Evolutionary conservation across 2,329 filamentous ascomycete genomes (phyloP).

Genomic region (Aspergillus pseudoviridinutans): DNA sequence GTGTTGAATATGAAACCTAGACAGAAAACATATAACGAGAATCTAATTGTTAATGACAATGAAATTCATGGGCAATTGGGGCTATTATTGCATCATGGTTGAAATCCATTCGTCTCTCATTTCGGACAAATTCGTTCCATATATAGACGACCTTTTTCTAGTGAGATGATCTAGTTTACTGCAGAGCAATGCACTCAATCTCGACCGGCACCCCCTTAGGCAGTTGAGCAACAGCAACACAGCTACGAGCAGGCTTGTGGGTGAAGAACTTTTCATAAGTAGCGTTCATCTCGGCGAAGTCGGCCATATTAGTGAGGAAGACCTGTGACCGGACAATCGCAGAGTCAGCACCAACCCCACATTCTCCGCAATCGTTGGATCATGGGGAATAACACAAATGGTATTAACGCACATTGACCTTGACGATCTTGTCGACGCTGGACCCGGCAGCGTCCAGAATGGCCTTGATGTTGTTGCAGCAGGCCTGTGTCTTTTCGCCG

Average conservation of each 20-base stretch:
- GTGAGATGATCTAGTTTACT: conserved; percentile 24
- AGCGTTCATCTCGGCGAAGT: conserved; percentile 78
- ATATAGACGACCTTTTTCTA: not conserved
- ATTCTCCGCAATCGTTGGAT: not conserved
- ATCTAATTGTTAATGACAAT: not conserved
- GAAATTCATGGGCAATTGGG: not conserved
- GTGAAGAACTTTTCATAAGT: conserved; percentile 67
- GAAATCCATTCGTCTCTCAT: not conserved
- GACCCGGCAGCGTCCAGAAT: conserved; percentile 81
- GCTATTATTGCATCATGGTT: not conserved
- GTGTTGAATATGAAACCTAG: not conserved
- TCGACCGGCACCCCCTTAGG: conserved; percentile 62
- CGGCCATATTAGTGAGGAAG: conserved; percentile 86
- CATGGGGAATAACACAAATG: conserved; percentile 1
- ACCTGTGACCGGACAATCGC: conserved; percentile 43
- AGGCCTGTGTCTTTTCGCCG: conserved; percentile 65
- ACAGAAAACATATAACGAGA: not conserved
- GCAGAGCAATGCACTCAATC: conserved; percentile 61
- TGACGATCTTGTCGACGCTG: conserved; percentile 74
- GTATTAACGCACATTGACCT: conserved; percentile 59
- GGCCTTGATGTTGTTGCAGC: conserved; percentile 75
- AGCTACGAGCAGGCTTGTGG: conserved; percentile 61
- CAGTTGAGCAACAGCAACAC: conserved; percentile 60
- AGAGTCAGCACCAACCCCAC: not conserved
- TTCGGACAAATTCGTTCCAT: not conserved